A percentile compares a stretch with the other conserved stretches of the same genome.
phyloP scores from a whole-genome alignment of 805 yeast species.

The Saccharomycopsis javanensis region DNA sequence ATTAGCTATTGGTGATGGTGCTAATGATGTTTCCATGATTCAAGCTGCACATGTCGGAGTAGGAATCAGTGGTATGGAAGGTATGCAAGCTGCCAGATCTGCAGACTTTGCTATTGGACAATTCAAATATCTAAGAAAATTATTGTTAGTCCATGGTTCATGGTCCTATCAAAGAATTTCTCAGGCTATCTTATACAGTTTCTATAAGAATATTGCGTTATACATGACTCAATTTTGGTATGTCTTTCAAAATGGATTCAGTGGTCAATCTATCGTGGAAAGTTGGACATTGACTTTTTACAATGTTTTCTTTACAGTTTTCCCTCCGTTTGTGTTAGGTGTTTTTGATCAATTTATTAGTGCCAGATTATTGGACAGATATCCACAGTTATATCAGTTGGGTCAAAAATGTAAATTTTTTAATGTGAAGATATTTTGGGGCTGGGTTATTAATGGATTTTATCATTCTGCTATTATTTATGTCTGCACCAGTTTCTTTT shows the following conservation, averaged over 20 bases:
- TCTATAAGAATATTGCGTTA: conserved; percentile 89
- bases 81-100: conserved; percentile 97
- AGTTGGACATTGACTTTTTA: conserved; percentile 97
- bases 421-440: conserved; percentile 90
- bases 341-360: conserved; percentile 94
- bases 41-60: conserved; percentile 99
- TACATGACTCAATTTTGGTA: conserved; percentile 99
- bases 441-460: conserved; percentile 94
- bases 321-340: conserved; percentile 95
- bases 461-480: conserved; percentile 84
- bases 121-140: conserved; percentile 73
- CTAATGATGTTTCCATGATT: conserved; percentile 97
- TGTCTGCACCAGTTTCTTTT: conserved; percentile 60
- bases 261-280: conserved; percentile 93
- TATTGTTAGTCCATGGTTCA: conserved; percentile 87
- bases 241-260: conserved; percentile 82
- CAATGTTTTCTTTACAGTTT: conserved; percentile 86
- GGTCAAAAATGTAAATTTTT: conserved; percentile 87
- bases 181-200: conserved; percentile 85
- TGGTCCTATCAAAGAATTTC: conserved; percentile 97
- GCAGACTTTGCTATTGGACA: conserved; percentile 98
- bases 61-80: conserved; percentile 98
- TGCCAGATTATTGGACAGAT: conserved; percentile 78
- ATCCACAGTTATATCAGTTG: conserved; percentile 84
- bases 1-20: conserved; percentile 97